Percentiles rank a stretch among this genome's conserved stretches.
Conservation (phyloP, 306 rosid species). For the Glycine latifolia region DNA sequence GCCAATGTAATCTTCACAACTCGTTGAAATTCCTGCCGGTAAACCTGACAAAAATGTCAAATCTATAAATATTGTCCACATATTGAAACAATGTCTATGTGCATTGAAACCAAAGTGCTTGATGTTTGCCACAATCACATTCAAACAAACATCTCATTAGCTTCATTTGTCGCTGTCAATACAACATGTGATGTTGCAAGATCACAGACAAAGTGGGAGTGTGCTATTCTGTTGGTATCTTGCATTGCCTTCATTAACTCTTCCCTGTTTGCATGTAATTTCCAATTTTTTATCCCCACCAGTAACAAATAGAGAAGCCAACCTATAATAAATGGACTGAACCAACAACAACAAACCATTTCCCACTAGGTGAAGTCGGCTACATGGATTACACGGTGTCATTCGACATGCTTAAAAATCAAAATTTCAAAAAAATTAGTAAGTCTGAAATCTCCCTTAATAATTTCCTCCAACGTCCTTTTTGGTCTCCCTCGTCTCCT, state of each 20-base stretch:
- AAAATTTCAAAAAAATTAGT: too few relatives aligned
- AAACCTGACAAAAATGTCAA: background rate
- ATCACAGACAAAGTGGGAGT: slow-evolving; percentile 12
- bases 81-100: background rate
- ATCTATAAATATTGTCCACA: background rate
- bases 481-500: too few relatives aligned
- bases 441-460: too few relatives aligned
- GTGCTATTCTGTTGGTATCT: background rate
- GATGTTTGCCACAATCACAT: slow-evolving; percentile 1
- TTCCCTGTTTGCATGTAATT: background rate
- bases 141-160: slow-evolving; percentile 5
- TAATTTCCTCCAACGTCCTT: too few relatives aligned
- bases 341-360: background rate
- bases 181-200: slow-evolving; percentile 14
- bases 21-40: background rate
- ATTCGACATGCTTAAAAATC: too few relatives aligned
- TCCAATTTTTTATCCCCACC: background rate
- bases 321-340: background rate
- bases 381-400: too few relatives aligned
- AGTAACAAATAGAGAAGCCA: background rate
- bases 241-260: background rate
- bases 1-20: background rate
- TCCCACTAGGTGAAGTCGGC: too few relatives aligned
- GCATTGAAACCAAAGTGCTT: slow-evolving; percentile 4
- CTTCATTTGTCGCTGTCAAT: background rate